Percentiles rank a stretch among this genome's conserved stretches.
Evolutionary conservation across 768 basidiomycete species (phyloP).

Genomic region (Serpula lacrymans): DNA sequence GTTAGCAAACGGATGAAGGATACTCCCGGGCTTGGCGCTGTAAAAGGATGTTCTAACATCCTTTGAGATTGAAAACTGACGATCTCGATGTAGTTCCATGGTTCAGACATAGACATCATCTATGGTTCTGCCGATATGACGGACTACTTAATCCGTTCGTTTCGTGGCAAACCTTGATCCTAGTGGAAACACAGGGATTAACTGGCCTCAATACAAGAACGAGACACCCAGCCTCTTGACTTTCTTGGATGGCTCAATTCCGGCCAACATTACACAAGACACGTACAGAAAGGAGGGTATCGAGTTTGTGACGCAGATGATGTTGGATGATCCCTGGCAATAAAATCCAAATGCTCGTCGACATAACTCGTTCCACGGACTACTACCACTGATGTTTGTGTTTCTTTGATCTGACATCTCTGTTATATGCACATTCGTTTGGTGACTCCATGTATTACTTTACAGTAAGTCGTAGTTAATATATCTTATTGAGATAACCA

Average conservation of each 20-base stretch:
- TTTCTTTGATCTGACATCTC: too few relatives aligned
- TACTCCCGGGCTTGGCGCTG: too few relatives aligned
- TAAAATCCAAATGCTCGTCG: too few relatives aligned
- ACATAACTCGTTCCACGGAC: too few relatives aligned
- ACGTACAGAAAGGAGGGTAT: slow-evolving; percentile 17
- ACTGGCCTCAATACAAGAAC: slow-evolving; percentile 19
- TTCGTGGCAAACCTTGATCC: slow-evolving; percentile 23
- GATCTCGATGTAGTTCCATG: slow-evolving; percentile 4
- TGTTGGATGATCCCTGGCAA: slow-evolving; percentile 7
- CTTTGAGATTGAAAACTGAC: too few relatives aligned
- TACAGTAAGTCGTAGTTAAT: too few relatives aligned
- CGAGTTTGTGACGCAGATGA: slow-evolving; percentile 5
- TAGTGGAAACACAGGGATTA: slow-evolving; percentile 9
- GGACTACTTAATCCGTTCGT: slow-evolving; percentile 19
- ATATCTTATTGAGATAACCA: too few relatives aligned
- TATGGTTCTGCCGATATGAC: slow-evolving; percentile 5
- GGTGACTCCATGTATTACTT: too few relatives aligned
- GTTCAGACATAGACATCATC: slow-evolving; percentile 3
- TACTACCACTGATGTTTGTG: too few relatives aligned
- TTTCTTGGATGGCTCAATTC: slow-evolving; percentile 15
- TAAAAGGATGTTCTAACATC: too few relatives aligned
- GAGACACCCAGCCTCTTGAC: slow-evolving; percentile 14
- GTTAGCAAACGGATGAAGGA: too few relatives aligned
- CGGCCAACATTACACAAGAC: slow-evolving; percentile 14
- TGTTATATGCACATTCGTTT: too few relatives aligned